Evolutionary conservation across 805 yeast species (phyloP).

Genomic region (Starmerella roubikii): DNA sequence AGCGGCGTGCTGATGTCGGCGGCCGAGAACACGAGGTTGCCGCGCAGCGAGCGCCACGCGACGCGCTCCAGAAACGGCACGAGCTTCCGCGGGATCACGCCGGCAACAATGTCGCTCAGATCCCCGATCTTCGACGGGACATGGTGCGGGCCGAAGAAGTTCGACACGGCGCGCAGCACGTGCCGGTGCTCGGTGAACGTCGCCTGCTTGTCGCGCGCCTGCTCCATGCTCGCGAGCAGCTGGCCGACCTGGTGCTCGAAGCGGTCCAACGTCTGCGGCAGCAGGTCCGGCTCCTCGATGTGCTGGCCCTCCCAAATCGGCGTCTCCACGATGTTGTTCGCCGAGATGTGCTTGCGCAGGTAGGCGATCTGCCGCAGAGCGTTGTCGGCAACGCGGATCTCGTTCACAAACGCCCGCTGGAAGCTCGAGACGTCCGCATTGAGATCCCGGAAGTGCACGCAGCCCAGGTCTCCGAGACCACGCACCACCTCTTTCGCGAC

Average conservation of each 20-base stretch:
- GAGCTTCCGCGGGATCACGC: slow-evolving; percentile 65
- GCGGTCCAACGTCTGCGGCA: slow-evolving; percentile 45
- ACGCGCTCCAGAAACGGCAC: slow-evolving; percentile 63
- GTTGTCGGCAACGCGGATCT: slow-evolving; percentile 69
- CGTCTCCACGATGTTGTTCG: slow-evolving; percentile 22
- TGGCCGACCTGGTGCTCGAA: slow-evolving; percentile 65
- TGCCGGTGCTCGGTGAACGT: slow-evolving; percentile 59
- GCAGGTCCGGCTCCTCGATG: slow-evolving; percentile 51
- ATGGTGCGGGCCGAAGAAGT: slow-evolving; percentile 29
- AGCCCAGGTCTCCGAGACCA: slow-evolving; percentile 72
- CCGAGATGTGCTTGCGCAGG: slow-evolving; percentile 25
- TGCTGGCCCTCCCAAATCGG: slow-evolving; percentile 31
- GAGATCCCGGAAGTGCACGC: slow-evolving; percentile 78
- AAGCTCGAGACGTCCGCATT: slow-evolving; percentile 68
- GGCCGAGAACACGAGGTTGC: slow-evolving; percentile 70
- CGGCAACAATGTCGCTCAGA: slow-evolving; percentile 43
- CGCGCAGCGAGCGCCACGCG: slow-evolving; percentile 85
- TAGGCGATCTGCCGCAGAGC: slow-evolving; percentile 68
- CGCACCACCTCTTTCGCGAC: slow-evolving; percentile 76
- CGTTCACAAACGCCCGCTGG: slow-evolving; percentile 83
- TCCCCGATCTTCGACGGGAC: slow-evolving; percentile 23
- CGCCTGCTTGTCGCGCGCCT: slow-evolving; percentile 47
- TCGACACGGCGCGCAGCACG: slow-evolving; percentile 37
- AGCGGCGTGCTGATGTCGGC: slow-evolving; percentile 53
- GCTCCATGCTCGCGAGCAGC: slow-evolving; percentile 54